Base-by-base conservation (phyloP, 1,139 yeast genomes). In the Taphrina betulina region DNA sequence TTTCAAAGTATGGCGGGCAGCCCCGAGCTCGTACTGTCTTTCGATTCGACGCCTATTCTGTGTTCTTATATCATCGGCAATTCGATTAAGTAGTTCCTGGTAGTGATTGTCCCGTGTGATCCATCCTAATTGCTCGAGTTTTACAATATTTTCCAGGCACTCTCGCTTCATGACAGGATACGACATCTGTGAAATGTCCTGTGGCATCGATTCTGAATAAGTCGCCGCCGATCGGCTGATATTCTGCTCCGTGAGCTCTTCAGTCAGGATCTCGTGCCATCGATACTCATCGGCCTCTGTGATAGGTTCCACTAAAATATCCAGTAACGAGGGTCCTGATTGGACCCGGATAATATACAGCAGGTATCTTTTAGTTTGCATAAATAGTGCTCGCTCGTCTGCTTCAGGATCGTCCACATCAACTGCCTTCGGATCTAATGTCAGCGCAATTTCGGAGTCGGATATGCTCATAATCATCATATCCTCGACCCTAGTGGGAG, bases 261-360 rank as follows among this genome's bases (percentile, higher is more conserved):
- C 71, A 17, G 68, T 68, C 4, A 86, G 71, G 22, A 89, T 76
- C 22, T 76, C 74, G 58, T 74, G 73, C 69, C 84, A 89, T 57
- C 69, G 74, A 8, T 73, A 70, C 65, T 89, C 96, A 66, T 88
- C 88, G 16, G 72, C 75, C 0, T 82, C 81, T 23, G 77, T 73
- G 24, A 90, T 87, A 1, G 85, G 85, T 5, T 89, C 81, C 3
- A 86, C 78, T 57, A 89, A 73, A 50, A 90, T 72, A 44, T 86
- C 95, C 60, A 87, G 75, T 48, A 92, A 70, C 60, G 83, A 85
- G 2, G 79, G 75, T 20, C 88, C 88, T 41, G 75, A 75, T 71
- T 92, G 95, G 12, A 92, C 86, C 60, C 90, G 80, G 60, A 90
- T 80, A 63, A 90, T 81, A 65, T 88, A 89, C 20, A 85, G 71